Conservation (phyloP, 306 rosid species). For the Sicyos edulis region DNA sequence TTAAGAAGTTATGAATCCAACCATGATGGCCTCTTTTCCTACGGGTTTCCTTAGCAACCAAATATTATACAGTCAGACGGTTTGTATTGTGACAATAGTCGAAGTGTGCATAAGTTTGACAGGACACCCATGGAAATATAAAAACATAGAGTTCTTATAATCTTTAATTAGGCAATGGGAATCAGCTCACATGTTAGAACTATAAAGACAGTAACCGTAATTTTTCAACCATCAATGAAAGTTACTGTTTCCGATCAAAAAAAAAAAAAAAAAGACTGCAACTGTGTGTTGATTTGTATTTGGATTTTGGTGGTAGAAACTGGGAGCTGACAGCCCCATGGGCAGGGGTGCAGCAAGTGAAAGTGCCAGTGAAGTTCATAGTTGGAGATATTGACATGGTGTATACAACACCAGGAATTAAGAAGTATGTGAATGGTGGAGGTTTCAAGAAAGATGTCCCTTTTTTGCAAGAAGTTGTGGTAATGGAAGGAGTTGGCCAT, state of each 20-base stretch:
- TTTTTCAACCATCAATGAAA: too few species aligned
- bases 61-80: too few species aligned
- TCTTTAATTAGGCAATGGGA: neutral
- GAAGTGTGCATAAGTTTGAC: too few species aligned
- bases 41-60: too few species aligned
- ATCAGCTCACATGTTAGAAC: neutral
- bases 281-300: neutral
- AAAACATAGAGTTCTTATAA: neutral
- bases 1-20: too few species aligned
- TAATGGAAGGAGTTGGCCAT: slow-evolving; percentile 61
- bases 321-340: slow-evolving; percentile 76
- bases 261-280: too few species aligned
- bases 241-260: too few species aligned
- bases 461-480: slow-evolving; percentile 45
- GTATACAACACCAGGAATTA: slow-evolving; percentile 36
- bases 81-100: too few species aligned
- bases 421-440: slow-evolving; percentile 65
- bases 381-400: slow-evolving; percentile 69
- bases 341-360: slow-evolving; percentile 41
- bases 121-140: too few species aligned
- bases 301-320: slow-evolving; percentile 35
- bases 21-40: too few species aligned
- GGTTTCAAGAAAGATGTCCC: slow-evolving; percentile 58
- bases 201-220: neutral
- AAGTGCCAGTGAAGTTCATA: slow-evolving; percentile 59